A percentile compares a stretch with the other conserved stretches of the same genome.
These are phyloP conservation scores for Suhomyces canberraensis DNA, from an alignment of 805 yeast species.

Conservation along the genomic window DNA sequence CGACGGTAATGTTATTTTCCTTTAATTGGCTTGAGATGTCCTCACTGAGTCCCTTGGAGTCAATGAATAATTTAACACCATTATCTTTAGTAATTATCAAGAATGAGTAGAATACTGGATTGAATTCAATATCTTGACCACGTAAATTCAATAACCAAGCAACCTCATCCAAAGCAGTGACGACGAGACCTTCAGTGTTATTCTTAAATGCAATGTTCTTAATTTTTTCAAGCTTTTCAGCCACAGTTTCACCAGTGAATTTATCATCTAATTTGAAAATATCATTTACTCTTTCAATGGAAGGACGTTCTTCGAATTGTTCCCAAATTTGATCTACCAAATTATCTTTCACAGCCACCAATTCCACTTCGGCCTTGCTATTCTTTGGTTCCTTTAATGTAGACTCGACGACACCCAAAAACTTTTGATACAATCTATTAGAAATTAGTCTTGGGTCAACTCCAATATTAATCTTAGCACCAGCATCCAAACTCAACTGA, in stretches of 20 bases:
- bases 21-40: constrained; percentile 24
- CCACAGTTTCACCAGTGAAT: constrained; percentile 63
- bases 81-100: constrained; percentile 29
- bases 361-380: constrained; percentile 34
- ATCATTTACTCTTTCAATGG: constrained; percentile 43
- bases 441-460: constrained; percentile 52
- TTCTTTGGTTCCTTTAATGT: constrained; percentile 17
- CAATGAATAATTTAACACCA: constrained; percentile 41
- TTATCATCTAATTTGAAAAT: constrained; percentile 50
- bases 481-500: constrained; percentile 48
- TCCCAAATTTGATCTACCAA: constrained; percentile 76
- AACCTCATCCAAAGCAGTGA: constrained; percentile 49
- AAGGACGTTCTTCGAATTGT: constrained; percentile 61
- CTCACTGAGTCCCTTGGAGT: constrained; percentile 37
- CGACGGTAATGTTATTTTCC: constrained; percentile 26
- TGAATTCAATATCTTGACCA: constrained; percentile 53
- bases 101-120: constrained; percentile 51
- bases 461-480: constrained; percentile 34
- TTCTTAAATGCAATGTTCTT: constrained; percentile 11
- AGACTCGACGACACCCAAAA: constrained; percentile 29
- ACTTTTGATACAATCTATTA: constrained; percentile 27
- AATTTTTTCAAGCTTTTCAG: constrained; percentile 54
- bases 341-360: constrained; percentile 52
- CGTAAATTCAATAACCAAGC: constrained; percentile 54
- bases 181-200: constrained; percentile 34